Conservation (phyloP, 2,329 filamentous ascomycete species). For the Periconia sp. region DNA sequence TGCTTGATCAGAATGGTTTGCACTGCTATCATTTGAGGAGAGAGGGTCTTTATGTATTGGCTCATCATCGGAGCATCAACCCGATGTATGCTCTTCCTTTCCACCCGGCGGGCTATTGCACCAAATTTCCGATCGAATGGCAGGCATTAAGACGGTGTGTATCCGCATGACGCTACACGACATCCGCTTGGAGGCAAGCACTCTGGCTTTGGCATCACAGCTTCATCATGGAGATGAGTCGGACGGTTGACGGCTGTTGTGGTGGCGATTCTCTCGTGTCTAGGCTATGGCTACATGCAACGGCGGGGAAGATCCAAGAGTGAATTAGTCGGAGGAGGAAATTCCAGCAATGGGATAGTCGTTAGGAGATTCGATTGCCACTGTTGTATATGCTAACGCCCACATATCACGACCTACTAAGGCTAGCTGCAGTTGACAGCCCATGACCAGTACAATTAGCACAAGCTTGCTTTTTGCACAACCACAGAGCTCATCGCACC, state of each 20-base stretch:
- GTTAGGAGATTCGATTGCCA: not conserved
- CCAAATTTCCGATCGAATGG: not conserved
- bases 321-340: slow-evolving; percentile 4
- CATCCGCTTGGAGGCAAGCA: not conserved
- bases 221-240: slow-evolving; percentile 2
- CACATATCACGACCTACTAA: slow-evolving; percentile 7
- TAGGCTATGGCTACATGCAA: slow-evolving; percentile 2
- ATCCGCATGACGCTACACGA: slow-evolving; percentile 5
- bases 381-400: slow-evolving; percentile 10
- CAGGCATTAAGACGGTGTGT: slow-evolving; percentile 8
- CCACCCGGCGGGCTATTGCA: not conserved
- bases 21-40: not conserved
- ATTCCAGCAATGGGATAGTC: slow-evolving; percentile 1
- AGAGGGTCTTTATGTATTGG: slow-evolving; percentile 7
- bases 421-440: slow-evolving; percentile 1
- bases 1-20: not conserved
- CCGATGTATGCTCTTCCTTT: not conserved
- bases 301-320: slow-evolving; percentile 1
- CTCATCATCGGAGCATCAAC: not conserved
- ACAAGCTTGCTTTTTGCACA: not conserved
- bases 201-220: not conserved
- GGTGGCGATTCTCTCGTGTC: not conserved
- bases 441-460: not conserved
- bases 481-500: not conserved
- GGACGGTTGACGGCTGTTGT: slow-evolving; percentile 4